These are phyloP conservation scores for Bothriochloa decipiens DNA, from an alignment of 176 grass and related monocot genomes.

Conservation along the genomic window DNA sequence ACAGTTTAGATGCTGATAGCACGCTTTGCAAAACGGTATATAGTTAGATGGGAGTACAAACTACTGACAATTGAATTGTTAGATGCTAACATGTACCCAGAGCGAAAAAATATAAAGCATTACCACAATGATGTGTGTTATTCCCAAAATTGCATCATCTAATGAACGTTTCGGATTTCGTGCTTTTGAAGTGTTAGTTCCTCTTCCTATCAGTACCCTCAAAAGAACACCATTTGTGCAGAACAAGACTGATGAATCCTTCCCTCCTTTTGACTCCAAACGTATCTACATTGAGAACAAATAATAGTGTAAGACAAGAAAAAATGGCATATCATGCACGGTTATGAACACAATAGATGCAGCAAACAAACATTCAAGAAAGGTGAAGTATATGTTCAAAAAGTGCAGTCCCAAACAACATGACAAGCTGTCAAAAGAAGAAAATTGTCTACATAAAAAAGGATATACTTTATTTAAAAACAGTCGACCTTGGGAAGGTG, in stretches of 20 bases:
- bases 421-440: slow-evolving; percentile 16
- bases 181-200: slow-evolving; percentile 51
- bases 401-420: background rate
- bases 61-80: background rate
- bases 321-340: slow-evolving; percentile 3
- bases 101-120: slow-evolving; percentile 30
- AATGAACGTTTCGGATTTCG: slow-evolving; percentile 18
- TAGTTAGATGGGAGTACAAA: background rate
- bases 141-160: slow-evolving; percentile 69
- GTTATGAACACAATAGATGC: slow-evolving; percentile 3
- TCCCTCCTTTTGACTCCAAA: slow-evolving; percentile 91
- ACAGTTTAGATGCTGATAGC: background rate
- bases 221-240: slow-evolving; percentile 98
- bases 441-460: slow-evolving; percentile 1
- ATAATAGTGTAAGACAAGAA: slow-evolving; percentile 9
- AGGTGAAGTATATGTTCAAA: background rate
- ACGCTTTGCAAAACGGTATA: background rate
- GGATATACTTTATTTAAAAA: slow-evolving; percentile 18
- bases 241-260: slow-evolving; percentile 92
- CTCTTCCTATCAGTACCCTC: slow-evolving; percentile 83
- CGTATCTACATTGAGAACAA: slow-evolving; percentile 68
- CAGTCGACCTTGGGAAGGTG: background rate
- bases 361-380: slow-evolving; percentile 18
- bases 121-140: slow-evolving; percentile 99
- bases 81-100: background rate